Evolutionary conservation across 2,329 filamentous ascomycete species (phyloP).

Genomic region (Fusarium sp.): DNA sequence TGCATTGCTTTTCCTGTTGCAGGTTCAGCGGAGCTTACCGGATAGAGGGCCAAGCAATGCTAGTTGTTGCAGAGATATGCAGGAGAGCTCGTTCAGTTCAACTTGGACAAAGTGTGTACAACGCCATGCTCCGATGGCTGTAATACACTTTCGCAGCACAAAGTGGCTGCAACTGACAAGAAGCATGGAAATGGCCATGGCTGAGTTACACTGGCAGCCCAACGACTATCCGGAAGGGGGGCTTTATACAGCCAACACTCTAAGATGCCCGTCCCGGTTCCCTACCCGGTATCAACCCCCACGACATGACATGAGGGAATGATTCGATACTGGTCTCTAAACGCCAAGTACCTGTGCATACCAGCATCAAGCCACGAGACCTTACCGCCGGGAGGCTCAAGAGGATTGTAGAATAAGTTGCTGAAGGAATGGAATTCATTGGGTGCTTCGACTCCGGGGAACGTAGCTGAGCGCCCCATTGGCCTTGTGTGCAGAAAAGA

Average conservation of each 20-base stretch:
- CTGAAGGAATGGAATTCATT: neutral
- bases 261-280: neutral
- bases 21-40: neutral
- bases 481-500: constrained; percentile 3
- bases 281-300: neutral
- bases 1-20: neutral
- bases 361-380: neutral
- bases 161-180: neutral
- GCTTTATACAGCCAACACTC: neutral
- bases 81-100: neutral
- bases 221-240: neutral
- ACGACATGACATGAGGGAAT: neutral
- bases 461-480: neutral
- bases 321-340: neutral
- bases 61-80: neutral
- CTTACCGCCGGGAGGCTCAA: neutral
- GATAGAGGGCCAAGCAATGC: neutral
- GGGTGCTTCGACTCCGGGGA: neutral
- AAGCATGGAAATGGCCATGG: neutral
- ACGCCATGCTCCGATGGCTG: neutral
- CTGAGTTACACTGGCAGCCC: neutral
- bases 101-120: neutral
- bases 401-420: neutral
- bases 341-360: neutral
- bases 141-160: neutral